Percentiles rank a stretch among this genome's conserved stretches.
Evolutionary conservation across 2,329 filamentous ascomycete species (phyloP).

Genomic region (Venturia nashicola): DNA sequence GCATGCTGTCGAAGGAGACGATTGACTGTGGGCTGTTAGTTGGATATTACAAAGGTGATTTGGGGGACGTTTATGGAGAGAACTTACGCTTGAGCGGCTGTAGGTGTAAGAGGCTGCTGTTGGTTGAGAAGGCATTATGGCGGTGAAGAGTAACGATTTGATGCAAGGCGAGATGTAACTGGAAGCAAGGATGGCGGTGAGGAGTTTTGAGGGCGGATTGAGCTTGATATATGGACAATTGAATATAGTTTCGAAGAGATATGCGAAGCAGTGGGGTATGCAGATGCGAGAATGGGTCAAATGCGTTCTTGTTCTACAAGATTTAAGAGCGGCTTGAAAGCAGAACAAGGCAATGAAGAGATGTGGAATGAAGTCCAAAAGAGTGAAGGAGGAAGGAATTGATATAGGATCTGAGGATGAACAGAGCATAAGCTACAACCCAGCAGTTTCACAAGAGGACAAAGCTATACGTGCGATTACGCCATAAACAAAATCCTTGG

Average conservation of each 20-base stretch:
- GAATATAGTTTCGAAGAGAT: neutral
- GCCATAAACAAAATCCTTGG: neutral
- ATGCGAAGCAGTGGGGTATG: neutral
- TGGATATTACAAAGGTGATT: neutral
- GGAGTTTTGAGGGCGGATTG: neutral
- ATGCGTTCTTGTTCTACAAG: neutral
- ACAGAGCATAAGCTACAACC: neutral
- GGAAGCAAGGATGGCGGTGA: neutral
- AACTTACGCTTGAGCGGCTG: slow-evolving; percentile 3
- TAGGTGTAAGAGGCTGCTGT: neutral
- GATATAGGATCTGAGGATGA: neutral
- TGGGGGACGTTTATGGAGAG: neutral
- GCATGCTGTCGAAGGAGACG: slow-evolving; percentile 4
- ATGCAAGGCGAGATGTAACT: neutral
- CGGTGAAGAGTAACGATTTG: neutral
- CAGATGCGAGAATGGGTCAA: neutral
- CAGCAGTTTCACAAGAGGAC: neutral
- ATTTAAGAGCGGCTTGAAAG: neutral
- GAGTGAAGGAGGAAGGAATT: neutral
- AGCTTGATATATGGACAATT: neutral
- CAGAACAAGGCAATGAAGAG: neutral
- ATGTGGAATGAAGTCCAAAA: neutral
- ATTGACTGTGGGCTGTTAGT: neutral
- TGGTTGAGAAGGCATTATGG: neutral
- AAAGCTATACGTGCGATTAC: slow-evolving; percentile 3